These are phyloP conservation scores for Fusarium compactum DNA, from an alignment of 2,329 filamentous ascomycete species.

Conservation along the genomic window DNA sequence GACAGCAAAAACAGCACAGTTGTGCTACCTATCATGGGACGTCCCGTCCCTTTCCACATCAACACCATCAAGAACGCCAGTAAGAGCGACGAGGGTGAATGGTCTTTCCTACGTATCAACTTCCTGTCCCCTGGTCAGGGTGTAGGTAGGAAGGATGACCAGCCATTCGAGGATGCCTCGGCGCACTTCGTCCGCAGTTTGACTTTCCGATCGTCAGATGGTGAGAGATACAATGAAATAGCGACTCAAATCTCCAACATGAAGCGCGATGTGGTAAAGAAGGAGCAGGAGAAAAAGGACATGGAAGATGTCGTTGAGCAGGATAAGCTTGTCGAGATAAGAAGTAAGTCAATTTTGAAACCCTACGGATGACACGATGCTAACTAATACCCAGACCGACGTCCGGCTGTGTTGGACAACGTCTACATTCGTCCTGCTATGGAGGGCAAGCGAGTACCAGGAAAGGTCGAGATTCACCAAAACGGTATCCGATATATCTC, in stretches of 20 bases:
- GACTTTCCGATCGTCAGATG: constrained; percentile 92
- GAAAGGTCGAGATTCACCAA: constrained; percentile 96
- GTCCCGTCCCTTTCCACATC: constrained; percentile 98
- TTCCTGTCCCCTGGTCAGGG: constrained; percentile 97
- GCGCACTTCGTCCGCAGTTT: constrained; percentile 96
- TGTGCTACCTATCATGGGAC: constrained; percentile 95
- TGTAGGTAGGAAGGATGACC: constrained; percentile 96
- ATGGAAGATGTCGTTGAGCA: constrained; percentile 99
- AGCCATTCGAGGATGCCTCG: constrained; percentile 95
- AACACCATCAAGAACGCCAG: constrained; percentile 98
- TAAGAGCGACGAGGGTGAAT: constrained; percentile 96
- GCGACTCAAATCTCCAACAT: constrained; percentile 94
- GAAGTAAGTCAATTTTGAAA: constrained; percentile 71
- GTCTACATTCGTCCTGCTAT: constrained; percentile 95
- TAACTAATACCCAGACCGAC: constrained; percentile 76
- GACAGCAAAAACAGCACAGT: constrained; percentile 92
- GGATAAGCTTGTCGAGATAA: constrained; percentile 94
- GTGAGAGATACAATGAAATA: constrained; percentile 89
- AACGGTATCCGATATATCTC: constrained; percentile 98
- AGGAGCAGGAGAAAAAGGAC: constrained; percentile 98
- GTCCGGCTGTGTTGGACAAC: constrained; percentile 89
- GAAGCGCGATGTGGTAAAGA: constrained; percentile 91
- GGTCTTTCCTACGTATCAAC: constrained; percentile 94
- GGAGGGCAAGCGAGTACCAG: constrained; percentile 96
- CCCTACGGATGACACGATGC: constrained; percentile 30